These are phyloP conservation scores for Phytopythium ostracodes DNA, from an alignment of 352 stramenopile genomes.

Conservation along the genomic window DNA sequence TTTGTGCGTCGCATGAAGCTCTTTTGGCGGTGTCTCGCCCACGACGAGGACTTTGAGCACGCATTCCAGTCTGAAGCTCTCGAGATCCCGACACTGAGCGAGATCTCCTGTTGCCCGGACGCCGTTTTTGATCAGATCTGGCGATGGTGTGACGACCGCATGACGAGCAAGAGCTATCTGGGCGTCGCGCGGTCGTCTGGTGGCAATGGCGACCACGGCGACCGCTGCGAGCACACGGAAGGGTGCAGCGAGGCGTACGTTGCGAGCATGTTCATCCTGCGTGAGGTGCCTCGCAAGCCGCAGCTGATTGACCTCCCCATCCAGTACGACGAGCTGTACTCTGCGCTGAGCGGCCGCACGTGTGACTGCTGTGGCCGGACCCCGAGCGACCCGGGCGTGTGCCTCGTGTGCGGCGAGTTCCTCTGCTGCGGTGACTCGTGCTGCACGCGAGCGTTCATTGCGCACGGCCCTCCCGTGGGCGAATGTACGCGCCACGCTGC, in stretches of 20 bases:
- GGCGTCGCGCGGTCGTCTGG: slow-evolving; percentile 14
- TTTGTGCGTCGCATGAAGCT: slow-evolving; percentile 86
- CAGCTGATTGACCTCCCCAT: slow-evolving; percentile 74
- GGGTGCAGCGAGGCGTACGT: slow-evolving; percentile 82
- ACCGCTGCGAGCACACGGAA: slow-evolving; percentile 85
- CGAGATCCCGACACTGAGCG: slow-evolving; percentile 40
- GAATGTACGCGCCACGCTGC: slow-evolving; percentile 83
- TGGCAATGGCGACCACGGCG: slow-evolving; percentile 49
- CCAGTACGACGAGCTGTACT: slow-evolving; percentile 87
- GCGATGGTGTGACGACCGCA: slow-evolving; percentile 83
- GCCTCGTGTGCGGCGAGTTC: slow-evolving; percentile 80
- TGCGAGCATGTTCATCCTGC: slow-evolving; percentile 87
- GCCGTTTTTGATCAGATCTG: slow-evolving; percentile 72
- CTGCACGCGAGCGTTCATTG: slow-evolving; percentile 75
- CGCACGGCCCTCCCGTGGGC: slow-evolving; percentile 66
- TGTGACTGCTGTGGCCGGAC: slow-evolving; percentile 66
- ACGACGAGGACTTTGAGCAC: slow-evolving; percentile 21
- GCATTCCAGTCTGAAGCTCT: slow-evolving; percentile 12
- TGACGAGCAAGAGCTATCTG: slow-evolving; percentile 72
- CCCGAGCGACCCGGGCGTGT: slow-evolving; percentile 71
- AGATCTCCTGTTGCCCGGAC: slow-evolving; percentile 53
- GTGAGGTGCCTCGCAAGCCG: slow-evolving; percentile 49
- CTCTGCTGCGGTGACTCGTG: slow-evolving; percentile 84
- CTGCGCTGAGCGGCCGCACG: slow-evolving; percentile 55
- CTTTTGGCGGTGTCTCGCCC: slow-evolving; percentile 66